Percentiles rank a stretch among this genome's conserved stretches.
phyloP scores from a whole-genome alignment of 306 rosid species.

The Quillaja saponaria region DNA sequence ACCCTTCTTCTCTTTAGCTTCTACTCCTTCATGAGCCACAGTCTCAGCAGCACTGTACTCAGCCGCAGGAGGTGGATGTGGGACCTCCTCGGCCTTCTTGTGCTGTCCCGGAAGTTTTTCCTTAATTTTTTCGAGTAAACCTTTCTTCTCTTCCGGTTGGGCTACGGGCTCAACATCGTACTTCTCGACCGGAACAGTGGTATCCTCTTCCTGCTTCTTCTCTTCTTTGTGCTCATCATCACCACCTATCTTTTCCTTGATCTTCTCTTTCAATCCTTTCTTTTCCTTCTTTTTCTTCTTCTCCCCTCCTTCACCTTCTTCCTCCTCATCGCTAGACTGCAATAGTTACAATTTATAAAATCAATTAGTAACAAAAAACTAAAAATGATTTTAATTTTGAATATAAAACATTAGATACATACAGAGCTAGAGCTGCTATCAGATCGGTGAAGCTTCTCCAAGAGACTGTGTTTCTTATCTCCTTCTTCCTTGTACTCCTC shows the following conservation, averaged over 20 bases:
- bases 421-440: conserved; percentile 53
- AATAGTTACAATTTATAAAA: not conserved
- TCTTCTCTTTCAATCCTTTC: conserved; percentile 43
- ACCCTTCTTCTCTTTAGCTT: conserved; percentile 77
- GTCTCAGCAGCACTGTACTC: conserved; percentile 14
- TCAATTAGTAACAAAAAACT: too few species aligned
- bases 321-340: conserved; percentile 86
- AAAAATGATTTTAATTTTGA: too few species aligned
- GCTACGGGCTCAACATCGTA: conserved; percentile 37
- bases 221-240: conserved; percentile 28
- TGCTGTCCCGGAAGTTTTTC: conserved; percentile 73
- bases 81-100: conserved; percentile 67
- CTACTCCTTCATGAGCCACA: conserved; percentile 41
- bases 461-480: conserved; percentile 35
- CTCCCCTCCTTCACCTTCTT: conserved; percentile 49
- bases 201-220: conserved; percentile 26
- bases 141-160: conserved; percentile 67
- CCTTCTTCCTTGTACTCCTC: conserved; percentile 8
- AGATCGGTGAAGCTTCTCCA: conserved; percentile 44
- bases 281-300: conserved; percentile 55
- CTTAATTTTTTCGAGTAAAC: conserved; percentile 76
- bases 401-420: conserved; percentile 26
- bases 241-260: conserved; percentile 32
- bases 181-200: conserved; percentile 53
- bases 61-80: conserved; percentile 17